Evolutionary conservation across 768 basidiomycete species (phyloP), one percentile per base, ranked within the genome.

Genomic region (Tubosaeta sp.): DNA sequence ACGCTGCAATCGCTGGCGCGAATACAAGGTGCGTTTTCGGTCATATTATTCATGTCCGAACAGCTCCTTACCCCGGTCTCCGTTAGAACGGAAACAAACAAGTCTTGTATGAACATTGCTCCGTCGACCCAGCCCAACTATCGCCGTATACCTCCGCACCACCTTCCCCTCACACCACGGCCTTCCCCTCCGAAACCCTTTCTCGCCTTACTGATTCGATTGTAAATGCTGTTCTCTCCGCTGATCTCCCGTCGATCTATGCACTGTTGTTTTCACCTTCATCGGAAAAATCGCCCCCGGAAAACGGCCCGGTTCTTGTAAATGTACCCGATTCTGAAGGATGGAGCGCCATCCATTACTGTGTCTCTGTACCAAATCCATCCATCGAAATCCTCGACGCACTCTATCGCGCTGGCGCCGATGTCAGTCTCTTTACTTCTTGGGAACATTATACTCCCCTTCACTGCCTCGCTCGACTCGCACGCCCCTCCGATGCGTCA

Each of bases 261-360:
- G 72, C 80, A 8, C 67, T 84, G 55, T 71, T 86, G 52, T 84
- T 84, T 69, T 67, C 77, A 48, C 58, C 70, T 45, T 61, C 73
- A 6, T 64, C 73, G 57, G 75, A 76, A 52, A 73, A 77, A 9
- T 75, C 76, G 30, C 71, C 74, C 24, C 46, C 59, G 35, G 62
- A 65, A 43, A 58, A 55, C 44, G 59, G 60, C 39, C 76, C 80
- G 18, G 53, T 77, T 58, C 78, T 90, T 53, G 80, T 90, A 60
- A 90, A 90, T 70, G 63, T 75, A 51, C 80, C 81, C 27, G 87
- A 90, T 62, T 59, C 73, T 6, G 74, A 78, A 44, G 87, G 86
- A 44, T 88, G 87, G 85, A 82, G 83, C 56, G 74, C 82, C 48
- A 76, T 90, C 44, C 88, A 90, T 58, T 74, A 89, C 59, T 86